Evolutionary conservation across 2,329 filamentous ascomycete species (phyloP), one percentile per base, ranked within the genome.

Genomic region (Aureobasidium sp.): DNA sequence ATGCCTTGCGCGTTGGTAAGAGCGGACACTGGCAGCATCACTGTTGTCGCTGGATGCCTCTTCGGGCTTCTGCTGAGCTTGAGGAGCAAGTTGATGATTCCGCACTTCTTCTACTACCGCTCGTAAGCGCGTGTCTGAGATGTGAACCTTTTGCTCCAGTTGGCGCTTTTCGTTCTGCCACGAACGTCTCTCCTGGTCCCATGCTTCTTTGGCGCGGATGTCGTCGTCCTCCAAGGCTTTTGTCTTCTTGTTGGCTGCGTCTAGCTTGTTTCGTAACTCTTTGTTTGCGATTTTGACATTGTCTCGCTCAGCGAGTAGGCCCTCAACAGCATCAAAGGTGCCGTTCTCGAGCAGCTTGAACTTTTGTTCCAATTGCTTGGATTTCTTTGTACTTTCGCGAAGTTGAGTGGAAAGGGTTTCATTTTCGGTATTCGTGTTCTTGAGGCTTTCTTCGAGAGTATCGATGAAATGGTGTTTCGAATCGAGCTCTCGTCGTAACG

Each of bases 401-500:
- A 91, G 71, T 44, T 81, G 84, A 27, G 81, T 79, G 63, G 85
- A 83, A 9, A 95, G 75, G 0, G 81, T 74, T 63, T 96, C 91
- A 65, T 89, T 87, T 65, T 97, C 91, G 62, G 84, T 82, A 61
- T 85, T 86, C 1, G 85, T 81, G 1, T 82, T 77, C 64, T 95
- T 86, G 37, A 99, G 77, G 30, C 82, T 85, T 1, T 81, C 78
- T 75, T 99, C 94, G 16, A 99, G 79, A 59, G 83, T 85, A 71
- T 97, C 92, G 60, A 99, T 96, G 59, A 91, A 82, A 68, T 85
- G 90, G 48, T 87, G 83, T 75, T 96, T 97, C 45, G 89, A 90
- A 71, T 99, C 94, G 64, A 97, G 85, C 66, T 99, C 94, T 62
- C 94, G 83, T 27, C 92, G 85, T 54, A 99, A 77, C 2, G 86